Percentiles rank a stretch among this genome's conserved stretches.
These are phyloP conservation scores for Colletotrichum siamense DNA, from an alignment of 2,329 filamentous ascomycete genomes.

Conservation along the genomic window DNA sequence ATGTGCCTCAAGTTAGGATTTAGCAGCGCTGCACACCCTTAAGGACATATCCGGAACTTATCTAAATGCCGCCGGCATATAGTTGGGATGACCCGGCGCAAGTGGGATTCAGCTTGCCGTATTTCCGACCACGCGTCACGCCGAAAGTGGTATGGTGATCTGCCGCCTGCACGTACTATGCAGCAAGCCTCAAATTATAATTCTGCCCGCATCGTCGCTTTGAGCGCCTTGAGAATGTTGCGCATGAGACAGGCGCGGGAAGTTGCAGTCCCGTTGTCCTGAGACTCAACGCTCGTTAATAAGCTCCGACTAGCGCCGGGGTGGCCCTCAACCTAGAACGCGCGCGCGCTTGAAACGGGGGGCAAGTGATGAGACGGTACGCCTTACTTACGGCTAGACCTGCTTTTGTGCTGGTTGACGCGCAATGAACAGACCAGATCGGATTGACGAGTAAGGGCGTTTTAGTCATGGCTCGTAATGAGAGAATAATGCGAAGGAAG, in stretches of 20 bases:
- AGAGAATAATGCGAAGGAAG: background rate
- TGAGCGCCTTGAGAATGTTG: background rate
- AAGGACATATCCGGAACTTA: background rate
- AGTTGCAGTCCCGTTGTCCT: background rate
- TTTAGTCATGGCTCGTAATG: background rate
- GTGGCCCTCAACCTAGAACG: background rate
- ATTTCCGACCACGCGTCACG: background rate
- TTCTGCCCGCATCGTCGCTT: background rate
- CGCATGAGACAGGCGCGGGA: background rate
- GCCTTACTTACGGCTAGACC: background rate
- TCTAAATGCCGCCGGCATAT: background rate
- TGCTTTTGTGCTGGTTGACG: background rate
- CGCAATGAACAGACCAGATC: background rate
- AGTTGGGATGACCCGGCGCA: background rate
- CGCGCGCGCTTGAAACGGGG: background rate
- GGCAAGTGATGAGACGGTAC: background rate
- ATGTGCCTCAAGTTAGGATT: background rate
- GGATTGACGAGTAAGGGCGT: background rate
- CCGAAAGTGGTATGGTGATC: background rate
- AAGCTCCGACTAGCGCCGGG: background rate
- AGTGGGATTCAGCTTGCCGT: background rate
- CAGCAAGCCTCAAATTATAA: background rate
- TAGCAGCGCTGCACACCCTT: background rate
- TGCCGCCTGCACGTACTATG: background rate
- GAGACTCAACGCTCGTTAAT: background rate